Evolutionary conservation across 1,284 basidiomycete genomes (phyloP).

Genomic region (Schizopora paradoxa): DNA sequence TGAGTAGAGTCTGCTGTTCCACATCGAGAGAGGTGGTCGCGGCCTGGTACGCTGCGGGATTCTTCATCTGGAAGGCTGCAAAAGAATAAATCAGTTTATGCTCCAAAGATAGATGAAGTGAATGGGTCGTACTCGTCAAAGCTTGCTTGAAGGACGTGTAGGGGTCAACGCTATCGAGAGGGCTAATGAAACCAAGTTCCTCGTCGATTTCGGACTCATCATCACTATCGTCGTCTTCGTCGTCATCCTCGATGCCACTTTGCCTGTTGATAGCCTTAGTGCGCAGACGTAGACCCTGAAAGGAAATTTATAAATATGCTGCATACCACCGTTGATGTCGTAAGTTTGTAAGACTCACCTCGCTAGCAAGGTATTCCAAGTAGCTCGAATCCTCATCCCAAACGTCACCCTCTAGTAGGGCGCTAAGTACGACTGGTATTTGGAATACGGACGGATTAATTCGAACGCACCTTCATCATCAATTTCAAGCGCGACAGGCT

Average conservation of each 20-base stretch:
- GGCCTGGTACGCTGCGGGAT: slow-evolving; percentile 57
- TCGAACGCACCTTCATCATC: slow-evolving; percentile 59
- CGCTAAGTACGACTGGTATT: slow-evolving; percentile 10
- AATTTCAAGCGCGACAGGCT: slow-evolving; percentile 59
- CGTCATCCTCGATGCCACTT: slow-evolving; percentile 43
- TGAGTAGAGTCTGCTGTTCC: slow-evolving; percentile 71
- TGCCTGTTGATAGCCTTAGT: slow-evolving; percentile 45
- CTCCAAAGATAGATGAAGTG: not conserved
- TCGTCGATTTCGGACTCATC: slow-evolving; percentile 55
- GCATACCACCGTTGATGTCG: slow-evolving; percentile 8
- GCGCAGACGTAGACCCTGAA: slow-evolving; percentile 63
- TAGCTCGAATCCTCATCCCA: slow-evolving; percentile 84
- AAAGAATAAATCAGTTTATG: slow-evolving; percentile 4
- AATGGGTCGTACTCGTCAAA: slow-evolving; percentile 46
- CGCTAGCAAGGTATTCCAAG: slow-evolving; percentile 73
- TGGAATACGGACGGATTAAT: slow-evolving; percentile 8
- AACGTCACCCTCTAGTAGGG: slow-evolving; percentile 33
- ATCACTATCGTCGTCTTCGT: slow-evolving; percentile 46
- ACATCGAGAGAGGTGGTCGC: slow-evolving; percentile 64
- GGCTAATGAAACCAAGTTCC: slow-evolving; percentile 75
- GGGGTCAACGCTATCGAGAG: slow-evolving; percentile 68
- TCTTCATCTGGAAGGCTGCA: slow-evolving; percentile 70
- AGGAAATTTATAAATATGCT: slow-evolving; percentile 7
- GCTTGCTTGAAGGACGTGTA: slow-evolving; percentile 72
- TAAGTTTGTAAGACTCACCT: slow-evolving; percentile 40